Evolutionary conservation across 768 basidiomycete species (phyloP), one percentile per base, ranked within the genome.

Genomic region (Lactarius sanguifluus): DNA sequence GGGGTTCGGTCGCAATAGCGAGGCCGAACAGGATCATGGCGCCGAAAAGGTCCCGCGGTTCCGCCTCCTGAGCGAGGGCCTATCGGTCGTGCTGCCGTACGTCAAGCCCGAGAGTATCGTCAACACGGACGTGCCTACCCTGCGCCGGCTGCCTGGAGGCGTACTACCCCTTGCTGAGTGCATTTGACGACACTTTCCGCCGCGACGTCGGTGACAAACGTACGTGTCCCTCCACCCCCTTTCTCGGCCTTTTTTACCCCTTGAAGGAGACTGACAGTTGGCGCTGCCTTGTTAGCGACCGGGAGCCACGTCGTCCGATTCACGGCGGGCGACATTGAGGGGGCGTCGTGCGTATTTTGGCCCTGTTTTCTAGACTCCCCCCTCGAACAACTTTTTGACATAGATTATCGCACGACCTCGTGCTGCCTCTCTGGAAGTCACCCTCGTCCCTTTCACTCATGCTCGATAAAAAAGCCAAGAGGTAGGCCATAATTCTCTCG

Each of bases 391-490:
- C 8, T 54, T 25, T 38, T 62, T 40, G 28, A 45, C 25, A 1
- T 57, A 94, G 90, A 6, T 79, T 94, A 41, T 79, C 83, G n/a
- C 86, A 92, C 70, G 88, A 94, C 60, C 81, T 98, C 30, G 76
- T 90, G n/a, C 78, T 98, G n/a, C 96, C 97, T 0, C 83, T 98
- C 60, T 98, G 96, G 97, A 95, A 92, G 77, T 94, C 94, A 2
- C 89, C 89, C 65, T 86, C 87, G 15, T 96, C 94, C 0, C 75
- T 96, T 61, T 86, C 90, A 0, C 81, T 98, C 65, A 94, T 98
- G 94, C 87, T 97, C 62, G 95, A 98, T 78, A 99, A 98, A 77
- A 91, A 91, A 73, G 92, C 94, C 30, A 98, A 98, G 78, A 93
- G 90, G 96, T 94, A 54, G 13, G 80, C 75, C 12, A 38, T 40